Evolutionary conservation across 768 basidiomycete genomes (phyloP), one percentile per base, ranked within the genome.

Genomic region (Mycena sanguinolenta): DNA sequence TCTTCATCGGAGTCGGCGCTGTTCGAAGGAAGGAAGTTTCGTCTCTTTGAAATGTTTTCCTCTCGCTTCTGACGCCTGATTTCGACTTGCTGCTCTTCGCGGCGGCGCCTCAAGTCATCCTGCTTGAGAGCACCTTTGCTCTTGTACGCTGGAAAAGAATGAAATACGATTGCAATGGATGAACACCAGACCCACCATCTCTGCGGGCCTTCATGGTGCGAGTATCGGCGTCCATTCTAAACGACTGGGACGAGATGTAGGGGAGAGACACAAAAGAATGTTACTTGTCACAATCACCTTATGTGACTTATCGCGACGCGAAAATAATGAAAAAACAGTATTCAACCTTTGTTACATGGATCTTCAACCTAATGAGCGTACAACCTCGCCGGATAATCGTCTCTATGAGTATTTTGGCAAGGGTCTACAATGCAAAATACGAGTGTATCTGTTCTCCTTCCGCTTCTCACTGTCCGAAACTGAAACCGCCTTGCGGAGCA

Each of bases 51-150:
- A 71, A 99, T 97, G 81, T 96, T 97, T 82, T 99, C 98, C 81
- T 99, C 98, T 75, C 98, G 89, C 85, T 99, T 99, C 85, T 97
- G 95, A 79, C 96, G 90, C 79, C 98, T 89, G 87, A 99, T 98
- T 87, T 99, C 98, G 66, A 99, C 98, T 78, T 99, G 97, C 80
- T 97, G 95, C 80, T 99, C 97, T 81, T 99, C 98, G 68, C 98
- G 91, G 81, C 97, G 92, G 82, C 96, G 92, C 76, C 97, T 91
- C 75, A 99, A 93, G 81, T 99, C 95, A 70, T 97, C 95, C 76
- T 91, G 91, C 81, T 95, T 96, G 73, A 96, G 85, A 74, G 89
- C 91, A 71, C 93, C 93, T 82, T 96, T 96, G 82, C 90, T 92
- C 87, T 97, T 97, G 86, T 94, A 97, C 77, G 90, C 95, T 96